Conservation (phyloP, 2,329 filamentous ascomycete species). For the Epichloe festucae region DNA sequence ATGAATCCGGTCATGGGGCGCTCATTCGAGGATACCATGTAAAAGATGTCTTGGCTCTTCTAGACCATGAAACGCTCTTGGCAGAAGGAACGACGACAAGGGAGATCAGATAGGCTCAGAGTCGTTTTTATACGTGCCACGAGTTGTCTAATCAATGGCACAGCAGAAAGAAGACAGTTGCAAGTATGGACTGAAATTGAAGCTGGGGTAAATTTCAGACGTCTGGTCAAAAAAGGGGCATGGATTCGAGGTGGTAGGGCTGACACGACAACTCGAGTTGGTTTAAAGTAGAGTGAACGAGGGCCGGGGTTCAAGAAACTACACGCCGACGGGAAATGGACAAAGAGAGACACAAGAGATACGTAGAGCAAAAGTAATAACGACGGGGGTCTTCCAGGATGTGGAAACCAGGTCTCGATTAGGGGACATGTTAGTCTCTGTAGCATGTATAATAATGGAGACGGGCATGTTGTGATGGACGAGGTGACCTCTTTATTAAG, state of each 20-base stretch:
- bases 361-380: neutral
- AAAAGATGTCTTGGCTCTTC: neutral
- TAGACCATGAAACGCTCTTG: no score
- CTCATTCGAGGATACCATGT: no score
- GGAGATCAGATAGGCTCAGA: neutral
- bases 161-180: neutral
- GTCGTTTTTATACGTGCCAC: neutral
- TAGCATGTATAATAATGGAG: neutral
- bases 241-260: constrained; percentile 2
- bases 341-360: neutral
- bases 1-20: neutral
- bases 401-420: neutral
- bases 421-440: neutral
- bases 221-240: neutral
- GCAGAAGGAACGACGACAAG: neutral
- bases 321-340: neutral
- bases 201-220: neutral
- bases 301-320: constrained; percentile 1
- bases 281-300: neutral
- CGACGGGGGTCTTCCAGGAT: constrained; percentile 1
- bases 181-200: neutral
- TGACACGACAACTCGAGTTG: constrained; percentile 3
- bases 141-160: neutral
- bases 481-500: neutral
- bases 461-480: neutral